phyloP scores from a whole-genome alignment of 139 green algal species.

The Klebsormidium nitens region DNA sequence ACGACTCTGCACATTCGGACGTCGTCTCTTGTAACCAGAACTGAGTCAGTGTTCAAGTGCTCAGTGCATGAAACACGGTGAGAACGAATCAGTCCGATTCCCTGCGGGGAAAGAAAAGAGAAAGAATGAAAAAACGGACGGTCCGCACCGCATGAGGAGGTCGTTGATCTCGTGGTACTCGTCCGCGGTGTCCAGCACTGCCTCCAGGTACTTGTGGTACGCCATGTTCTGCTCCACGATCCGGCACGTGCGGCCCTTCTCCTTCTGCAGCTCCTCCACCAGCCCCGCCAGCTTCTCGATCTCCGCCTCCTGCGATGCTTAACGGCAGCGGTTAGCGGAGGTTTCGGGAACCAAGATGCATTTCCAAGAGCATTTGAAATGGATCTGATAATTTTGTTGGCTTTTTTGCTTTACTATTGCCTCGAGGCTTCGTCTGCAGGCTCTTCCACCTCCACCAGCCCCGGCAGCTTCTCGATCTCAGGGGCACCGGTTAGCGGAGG shows the following conservation, averaged over 20 bases:
- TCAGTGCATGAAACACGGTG: not conserved
- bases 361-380: too few relatives aligned
- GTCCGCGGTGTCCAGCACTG: slow-evolving; percentile 63
- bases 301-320: slow-evolving; percentile 58
- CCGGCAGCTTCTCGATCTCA: slow-evolving; percentile 70
- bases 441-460: slow-evolving; percentile 57
- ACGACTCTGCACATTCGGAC: too few relatives aligned
- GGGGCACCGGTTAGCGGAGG: too few relatives aligned
- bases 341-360: too few relatives aligned
- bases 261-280: slow-evolving; percentile 58
- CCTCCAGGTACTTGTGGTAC: slow-evolving; percentile 78
- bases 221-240: slow-evolving; percentile 46
- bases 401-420: too few relatives aligned
- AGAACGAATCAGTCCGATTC: not conserved
- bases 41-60: too few relatives aligned
- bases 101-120: not conserved
- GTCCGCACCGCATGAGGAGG: slow-evolving; percentile 56
- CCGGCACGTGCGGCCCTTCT: slow-evolving; percentile 47
- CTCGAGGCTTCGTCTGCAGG: too few relatives aligned
- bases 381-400: too few relatives aligned
- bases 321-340: too few relatives aligned
- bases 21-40: too few relatives aligned
- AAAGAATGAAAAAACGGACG: not conserved
- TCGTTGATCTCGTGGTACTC: slow-evolving; percentile 83
- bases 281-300: slow-evolving; percentile 63